Base-by-base conservation (phyloP, 106 monocot species). In the Cymbidium sinense region DNA sequence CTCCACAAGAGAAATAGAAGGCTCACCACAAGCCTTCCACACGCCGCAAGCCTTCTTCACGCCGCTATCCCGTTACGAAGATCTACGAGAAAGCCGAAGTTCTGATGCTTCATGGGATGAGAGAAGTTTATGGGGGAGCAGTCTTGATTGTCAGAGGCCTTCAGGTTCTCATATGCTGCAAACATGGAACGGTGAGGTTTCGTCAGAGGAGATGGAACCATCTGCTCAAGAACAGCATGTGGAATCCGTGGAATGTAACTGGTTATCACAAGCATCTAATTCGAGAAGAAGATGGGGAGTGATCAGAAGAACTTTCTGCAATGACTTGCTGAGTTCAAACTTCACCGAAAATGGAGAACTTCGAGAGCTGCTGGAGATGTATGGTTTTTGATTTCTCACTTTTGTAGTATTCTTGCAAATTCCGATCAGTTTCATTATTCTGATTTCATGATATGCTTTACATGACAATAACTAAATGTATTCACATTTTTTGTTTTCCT, bases 351-450 rank as follows among this genome's bases (percentile, higher is more conserved):
- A 85, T 64, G 37, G 36, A 21, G 90, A 91, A 11, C 83, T 91
- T 13, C 83, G 65, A 13, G 83, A 87, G 27, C 88, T 91, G 74
- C 79, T 87, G 9, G 77, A 86, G 43, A 86, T 88, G 90, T 88
- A 85, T 27, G 64, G n/a, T n/a, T n/a, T n/a, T n/a, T n/a, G n/a
- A n/a, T n/a, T n/a, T n/a, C n/a, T n/a, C n/a, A n/a, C n/a, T 64
- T 64, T 27, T 30, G 64, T 27, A 27, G 11, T 64, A 7, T 27
- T 64, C 28, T 64, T 27, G 7, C 19, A 27, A 7, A 25, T 28
- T 52, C 8, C 20, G 20, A 52, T 52, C 12, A 18, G 52, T 52
- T 15, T 18, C 8, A 50, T 50, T 50, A 13, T 50, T 18, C 18
- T 2, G 17, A 18, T 50, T 50, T 4, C 1, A 50, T 50, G 15